Evolutionary conservation across 2,329 filamentous ascomycete species (phyloP).

Genomic region (Aurifilum marmelostoma): DNA sequence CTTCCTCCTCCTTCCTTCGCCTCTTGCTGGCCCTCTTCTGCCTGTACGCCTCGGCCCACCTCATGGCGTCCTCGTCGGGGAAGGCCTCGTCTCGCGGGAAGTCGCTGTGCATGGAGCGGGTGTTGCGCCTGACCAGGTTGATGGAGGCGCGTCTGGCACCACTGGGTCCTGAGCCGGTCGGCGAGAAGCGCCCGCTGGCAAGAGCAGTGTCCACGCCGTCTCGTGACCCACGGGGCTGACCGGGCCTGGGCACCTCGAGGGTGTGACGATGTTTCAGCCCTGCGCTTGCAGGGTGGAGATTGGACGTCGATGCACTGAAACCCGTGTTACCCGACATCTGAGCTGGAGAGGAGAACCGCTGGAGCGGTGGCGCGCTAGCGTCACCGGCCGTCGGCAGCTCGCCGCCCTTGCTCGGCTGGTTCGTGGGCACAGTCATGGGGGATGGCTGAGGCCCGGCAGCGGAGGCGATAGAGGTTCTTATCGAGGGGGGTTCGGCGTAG

Average conservation of each 20-base stretch:
- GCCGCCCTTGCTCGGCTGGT: conserved; percentile 34
- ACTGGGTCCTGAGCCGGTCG: conserved; percentile 54
- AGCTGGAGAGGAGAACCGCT: conserved; percentile 69
- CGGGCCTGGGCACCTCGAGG: conserved; percentile 77
- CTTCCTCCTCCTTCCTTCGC: conserved; percentile 80
- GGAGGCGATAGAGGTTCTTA: conserved; percentile 41
- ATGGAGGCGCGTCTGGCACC: conserved; percentile 78
- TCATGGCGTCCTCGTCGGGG: conserved; percentile 85
- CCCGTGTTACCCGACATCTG: conserved; percentile 49
- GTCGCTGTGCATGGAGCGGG: conserved; percentile 84
- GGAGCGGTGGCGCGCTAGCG: conserved; percentile 39
- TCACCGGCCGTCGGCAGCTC: conserved; percentile 33
- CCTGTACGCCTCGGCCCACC: conserved; percentile 91
- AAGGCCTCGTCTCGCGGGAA: conserved; percentile 79
- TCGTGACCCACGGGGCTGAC: conserved; percentile 69
- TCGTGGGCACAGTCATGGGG: conserved; percentile 39
- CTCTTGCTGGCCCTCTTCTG: conserved; percentile 90
- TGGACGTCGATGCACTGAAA: conserved; percentile 45
- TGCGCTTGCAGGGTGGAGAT: conserved; percentile 57
- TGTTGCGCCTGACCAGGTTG: conserved; percentile 77
- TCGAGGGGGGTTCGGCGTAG: conserved; percentile 37
- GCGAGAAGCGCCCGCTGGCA: conserved; percentile 82
- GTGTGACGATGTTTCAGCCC: conserved; percentile 82
- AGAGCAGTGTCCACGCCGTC: conserved; percentile 71
- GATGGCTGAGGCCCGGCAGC: conserved; percentile 38